Conservation (phyloP, 345 rosid genomes). For the Boechera stricta region DNA sequence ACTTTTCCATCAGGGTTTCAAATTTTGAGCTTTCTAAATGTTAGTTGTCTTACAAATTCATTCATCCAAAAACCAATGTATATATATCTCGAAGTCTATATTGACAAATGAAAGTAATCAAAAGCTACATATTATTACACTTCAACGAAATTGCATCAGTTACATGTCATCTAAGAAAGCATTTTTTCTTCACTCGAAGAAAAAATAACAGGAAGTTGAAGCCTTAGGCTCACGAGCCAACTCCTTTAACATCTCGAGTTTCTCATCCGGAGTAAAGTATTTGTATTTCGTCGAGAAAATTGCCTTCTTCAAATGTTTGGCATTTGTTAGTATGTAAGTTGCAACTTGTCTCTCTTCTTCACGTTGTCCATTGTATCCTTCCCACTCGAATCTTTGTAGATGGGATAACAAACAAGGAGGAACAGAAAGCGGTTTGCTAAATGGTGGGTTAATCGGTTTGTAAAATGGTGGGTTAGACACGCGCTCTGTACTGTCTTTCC, state of each 20-base stretch:
- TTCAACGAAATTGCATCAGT: background rate
- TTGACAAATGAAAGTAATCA: conserved; percentile 8
- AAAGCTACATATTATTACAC: background rate
- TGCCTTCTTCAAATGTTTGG: conserved; percentile 19
- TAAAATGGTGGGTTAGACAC: no score
- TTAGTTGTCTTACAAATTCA: conserved; percentile 13
- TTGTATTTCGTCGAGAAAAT: conserved; percentile 10
- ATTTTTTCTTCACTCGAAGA: conserved; percentile 15
- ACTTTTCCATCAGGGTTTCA: background rate
- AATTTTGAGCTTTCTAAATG: no score
- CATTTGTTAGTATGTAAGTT: conserved; percentile 28
- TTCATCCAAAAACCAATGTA: background rate
- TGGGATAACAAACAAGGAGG: conserved; percentile 13
- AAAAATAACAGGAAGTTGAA: conserved; percentile 27
- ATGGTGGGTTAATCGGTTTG: background rate
- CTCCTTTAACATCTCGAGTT: conserved; percentile 25
- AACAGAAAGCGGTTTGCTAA: background rate
- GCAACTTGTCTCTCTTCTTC: conserved; percentile 38
- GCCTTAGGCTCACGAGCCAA: conserved; percentile 30
- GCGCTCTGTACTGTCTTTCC: background rate
- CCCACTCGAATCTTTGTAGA: conserved; percentile 30
- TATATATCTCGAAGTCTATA: background rate
- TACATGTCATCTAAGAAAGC: conserved; percentile 11
- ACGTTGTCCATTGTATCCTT: conserved; percentile 24
- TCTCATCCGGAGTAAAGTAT: background rate